Percentiles rank a stretch among this genome's conserved stretches.
Conservation (phyloP, 1,284 basidiomycete genomes). For the Moesziomyces aphidis region DNA sequence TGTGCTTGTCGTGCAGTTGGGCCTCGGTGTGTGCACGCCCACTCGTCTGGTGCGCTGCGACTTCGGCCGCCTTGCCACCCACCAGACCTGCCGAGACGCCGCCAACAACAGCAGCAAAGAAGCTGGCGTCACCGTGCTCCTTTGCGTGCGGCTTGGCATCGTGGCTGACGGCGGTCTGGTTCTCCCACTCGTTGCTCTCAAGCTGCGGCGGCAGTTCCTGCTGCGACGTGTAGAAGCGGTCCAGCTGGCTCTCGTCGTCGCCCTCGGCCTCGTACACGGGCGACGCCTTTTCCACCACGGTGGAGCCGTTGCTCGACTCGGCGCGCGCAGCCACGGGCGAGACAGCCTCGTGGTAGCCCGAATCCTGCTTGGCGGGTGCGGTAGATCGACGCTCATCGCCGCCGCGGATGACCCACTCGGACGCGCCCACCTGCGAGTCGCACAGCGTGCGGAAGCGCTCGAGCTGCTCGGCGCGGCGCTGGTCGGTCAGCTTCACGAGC, state of each 20-base stretch:
- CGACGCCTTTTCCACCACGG: slow-evolving; percentile 7
- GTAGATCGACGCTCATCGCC: slow-evolving; percentile 49
- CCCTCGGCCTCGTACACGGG: slow-evolving; percentile 17
- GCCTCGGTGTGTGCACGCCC: slow-evolving; percentile 14
- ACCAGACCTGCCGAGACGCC: slow-evolving; percentile 27
- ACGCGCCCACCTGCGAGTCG: slow-evolving; percentile 60
- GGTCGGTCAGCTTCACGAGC: slow-evolving; percentile 74
- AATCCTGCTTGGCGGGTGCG: slow-evolving; percentile 37
- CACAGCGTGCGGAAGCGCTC: slow-evolving; percentile 71
- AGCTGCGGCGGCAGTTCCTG: slow-evolving; percentile 31
- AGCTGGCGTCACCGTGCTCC: slow-evolving; percentile 28
- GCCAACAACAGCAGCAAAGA: slow-evolving; percentile 37
- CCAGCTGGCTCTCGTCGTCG: slow-evolving; percentile 24
- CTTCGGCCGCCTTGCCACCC: slow-evolving; percentile 21
- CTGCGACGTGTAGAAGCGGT: slow-evolving; percentile 45
- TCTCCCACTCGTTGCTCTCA: slow-evolving; percentile 23
- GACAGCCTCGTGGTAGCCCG: slow-evolving; percentile 23
- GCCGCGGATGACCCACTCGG: slow-evolving; percentile 68
- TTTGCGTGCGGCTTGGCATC: slow-evolving; percentile 10
- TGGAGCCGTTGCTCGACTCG: slow-evolving; percentile 11
- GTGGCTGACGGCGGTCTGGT: slow-evolving; percentile 22
- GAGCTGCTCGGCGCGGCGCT: slow-evolving; percentile 72
- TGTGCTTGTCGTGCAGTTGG: slow-evolving; percentile 27
- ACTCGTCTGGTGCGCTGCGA: slow-evolving; percentile 10
- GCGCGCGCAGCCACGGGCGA: slow-evolving; percentile 3